Base-by-base conservation (phyloP, 1,284 basidiomycete genomes). In the Pseudozyma thailandica region DNA sequence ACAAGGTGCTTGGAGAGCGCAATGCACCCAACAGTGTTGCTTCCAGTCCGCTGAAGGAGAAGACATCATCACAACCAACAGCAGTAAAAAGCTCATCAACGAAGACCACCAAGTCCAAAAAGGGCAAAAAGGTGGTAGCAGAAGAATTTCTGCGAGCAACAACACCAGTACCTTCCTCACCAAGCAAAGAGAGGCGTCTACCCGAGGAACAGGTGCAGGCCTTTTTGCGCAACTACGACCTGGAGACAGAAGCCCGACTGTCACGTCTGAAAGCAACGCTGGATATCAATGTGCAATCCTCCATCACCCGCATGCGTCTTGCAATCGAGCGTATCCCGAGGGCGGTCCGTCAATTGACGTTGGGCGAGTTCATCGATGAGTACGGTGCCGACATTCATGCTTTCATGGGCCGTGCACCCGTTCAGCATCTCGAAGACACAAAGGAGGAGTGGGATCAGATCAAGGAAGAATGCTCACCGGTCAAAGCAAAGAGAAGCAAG, bases 381-480 rank as follows among this genome's bases (percentile, higher is more conserved):
- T 74, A 64, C 23, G 58, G 58, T 10, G 72, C 62, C 27, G 68
- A 74, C 43, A 59, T 76, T 16, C 69, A 76, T 39, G 41, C 45
- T 1, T 72, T 75, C 35, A 69, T 74, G 71, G 56, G 50, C 15
- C 48, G 50, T 10, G 61, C 57, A 3, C 66, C 66, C 6, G 60
- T 59, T 4, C 50, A 65, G 16, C 61, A 65, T 27, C 50, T 70
- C 18, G 47, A 60, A 44, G 68, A 68, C 8, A 54, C 56, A 2
- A 52, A 59, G 43, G 50, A 72, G 46, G 74, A 74, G 33, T 73
- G 68, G 65, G 74, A 74, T n/a, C 55, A 69, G 51, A 57, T 74
- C 48, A 48, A 56, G n/a, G 50, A 62, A 47, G 58, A 62, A 13
- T 25, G 53, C 1, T 58, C 57, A 0, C 65, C 65, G 0, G 50